Conservation (phyloP, 2,329 filamentous ascomycete genomes). For the Paramyrothecium roridum region DNA sequence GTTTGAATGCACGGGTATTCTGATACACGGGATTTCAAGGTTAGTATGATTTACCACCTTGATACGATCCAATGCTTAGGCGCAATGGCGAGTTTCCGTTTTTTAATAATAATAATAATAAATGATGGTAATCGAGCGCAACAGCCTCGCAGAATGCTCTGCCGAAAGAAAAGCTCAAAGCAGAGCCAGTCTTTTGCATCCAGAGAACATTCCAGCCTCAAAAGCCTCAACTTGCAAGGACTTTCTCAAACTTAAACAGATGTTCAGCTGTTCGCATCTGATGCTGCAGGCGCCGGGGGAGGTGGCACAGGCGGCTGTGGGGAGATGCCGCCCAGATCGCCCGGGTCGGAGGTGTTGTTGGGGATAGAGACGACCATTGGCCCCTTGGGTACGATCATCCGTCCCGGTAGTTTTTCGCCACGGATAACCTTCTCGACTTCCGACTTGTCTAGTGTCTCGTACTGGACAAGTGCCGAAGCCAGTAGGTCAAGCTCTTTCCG, state of each 20-base stretch:
- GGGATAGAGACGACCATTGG: constrained; percentile 36
- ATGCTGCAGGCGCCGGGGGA: constrained; percentile 22
- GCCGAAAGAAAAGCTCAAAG: no score
- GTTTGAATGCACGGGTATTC: background rate
- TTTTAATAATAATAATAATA: no score
- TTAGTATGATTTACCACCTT: background rate
- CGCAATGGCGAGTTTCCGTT: no score
- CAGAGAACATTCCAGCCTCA: no score
- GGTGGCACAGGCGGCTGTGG: constrained; percentile 28
- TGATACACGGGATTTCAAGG: background rate
- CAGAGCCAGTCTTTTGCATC: no score
- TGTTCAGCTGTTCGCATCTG: constrained; percentile 17
- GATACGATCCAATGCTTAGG: no score
- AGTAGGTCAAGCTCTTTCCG: constrained; percentile 83
- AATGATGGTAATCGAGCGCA: no score
- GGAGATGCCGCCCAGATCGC: constrained; percentile 28
- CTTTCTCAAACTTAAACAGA: background rate
- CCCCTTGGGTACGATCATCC: constrained; percentile 54
- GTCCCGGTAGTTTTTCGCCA: constrained; percentile 75
- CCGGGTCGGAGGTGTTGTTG: constrained; percentile 27
- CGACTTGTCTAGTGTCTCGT: constrained; percentile 84
- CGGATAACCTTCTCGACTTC: constrained; percentile 89
- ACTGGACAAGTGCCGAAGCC: constrained; percentile 86
- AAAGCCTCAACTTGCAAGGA: background rate
- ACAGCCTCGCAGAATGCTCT: no score